Evolutionary conservation across 768 basidiomycete genomes (phyloP), one percentile per base, ranked within the genome.

Genomic region (Tricholoma hemisulphureum): DNA sequence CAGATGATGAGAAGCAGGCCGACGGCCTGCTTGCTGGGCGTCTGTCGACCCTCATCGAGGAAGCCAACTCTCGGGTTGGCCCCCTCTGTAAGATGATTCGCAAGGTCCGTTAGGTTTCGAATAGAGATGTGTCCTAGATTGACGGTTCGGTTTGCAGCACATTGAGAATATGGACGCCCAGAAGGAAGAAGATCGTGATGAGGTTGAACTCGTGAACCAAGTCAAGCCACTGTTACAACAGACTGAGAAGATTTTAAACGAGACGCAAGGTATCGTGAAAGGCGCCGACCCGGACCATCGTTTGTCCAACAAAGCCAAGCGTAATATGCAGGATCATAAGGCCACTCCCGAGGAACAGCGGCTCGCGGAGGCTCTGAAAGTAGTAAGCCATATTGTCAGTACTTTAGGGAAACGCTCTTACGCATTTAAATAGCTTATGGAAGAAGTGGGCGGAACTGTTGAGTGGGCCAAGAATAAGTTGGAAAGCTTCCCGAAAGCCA

Each of bases 381-480:
- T 69, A 11, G 73, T 75, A 59, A 39, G 71, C 52, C 14, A 20
- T 31, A n/a, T 20, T n/a, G n/a, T n/a, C n/a, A n/a, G 5, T 54
- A 18, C 10, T 6, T 2, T 48, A 1, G 9, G 14, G 28, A 9
- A 28, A n/a, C 24, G 24, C 16, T 5, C 45, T 28, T 4, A 20
- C 2, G 21, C 7, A 28, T n/a, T 18, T 20, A 4, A 35, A 6
- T 49, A 75, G 75, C 57, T 75, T 55, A 48, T 74, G 32, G 65
- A 75, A 57, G 72, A 73, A 55, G 73, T 77, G 14, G 69, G 70
- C 23, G 74, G 74, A 13, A 75, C 73, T 0, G 71, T 75, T 35
- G 70, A 75, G 34, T 75, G 74, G 73, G 74, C 75, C 2, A 66
- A 64, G 51, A 67, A 72, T 52, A 75, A 75, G 60, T 64, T 75